Conservation (phyloP, 805 yeast genomes). For the Wickerhamomyces ciferrii region DNA sequence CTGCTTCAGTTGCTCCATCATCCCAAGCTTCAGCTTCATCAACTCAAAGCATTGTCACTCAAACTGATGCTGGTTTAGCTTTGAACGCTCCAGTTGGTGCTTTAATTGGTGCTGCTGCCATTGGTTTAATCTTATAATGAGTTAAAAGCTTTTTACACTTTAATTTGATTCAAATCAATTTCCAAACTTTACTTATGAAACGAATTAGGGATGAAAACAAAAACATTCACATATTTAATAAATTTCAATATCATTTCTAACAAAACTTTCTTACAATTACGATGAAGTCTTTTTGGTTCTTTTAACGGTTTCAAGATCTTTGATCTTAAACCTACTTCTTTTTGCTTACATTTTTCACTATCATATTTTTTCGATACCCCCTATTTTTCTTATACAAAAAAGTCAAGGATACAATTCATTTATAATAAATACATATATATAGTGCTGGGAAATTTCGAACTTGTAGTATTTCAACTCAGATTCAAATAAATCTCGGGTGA, state of each 20-base stretch:
- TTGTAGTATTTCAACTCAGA: neutral
- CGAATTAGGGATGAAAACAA: neutral
- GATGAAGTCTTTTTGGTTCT: neutral
- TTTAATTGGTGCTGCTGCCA: conserved; percentile 30
- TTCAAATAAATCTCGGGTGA: neutral
- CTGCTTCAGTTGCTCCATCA: conserved; percentile 11
- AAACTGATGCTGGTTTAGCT: conserved; percentile 23
- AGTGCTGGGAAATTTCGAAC: neutral
- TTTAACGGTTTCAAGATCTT: neutral
- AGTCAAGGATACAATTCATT: neutral
- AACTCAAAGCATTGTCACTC: conserved; percentile 7
- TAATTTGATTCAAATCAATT: too few species aligned
- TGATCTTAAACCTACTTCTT: neutral
- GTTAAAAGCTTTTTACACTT: too few species aligned
- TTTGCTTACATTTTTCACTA: neutral
- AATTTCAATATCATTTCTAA: neutral
- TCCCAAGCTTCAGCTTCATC: conserved; percentile 18
- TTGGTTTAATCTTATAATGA: conserved; percentile 16
- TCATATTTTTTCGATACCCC: neutral
- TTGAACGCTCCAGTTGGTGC: conserved; percentile 35
- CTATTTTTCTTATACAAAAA: neutral
- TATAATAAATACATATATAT: neutral
- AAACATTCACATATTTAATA: too few species aligned
- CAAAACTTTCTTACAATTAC: neutral
- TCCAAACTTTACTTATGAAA: neutral